phyloP scores from a whole-genome alignment of 1,284 basidiomycete species.

The Sporisorium graminicola region DNA sequence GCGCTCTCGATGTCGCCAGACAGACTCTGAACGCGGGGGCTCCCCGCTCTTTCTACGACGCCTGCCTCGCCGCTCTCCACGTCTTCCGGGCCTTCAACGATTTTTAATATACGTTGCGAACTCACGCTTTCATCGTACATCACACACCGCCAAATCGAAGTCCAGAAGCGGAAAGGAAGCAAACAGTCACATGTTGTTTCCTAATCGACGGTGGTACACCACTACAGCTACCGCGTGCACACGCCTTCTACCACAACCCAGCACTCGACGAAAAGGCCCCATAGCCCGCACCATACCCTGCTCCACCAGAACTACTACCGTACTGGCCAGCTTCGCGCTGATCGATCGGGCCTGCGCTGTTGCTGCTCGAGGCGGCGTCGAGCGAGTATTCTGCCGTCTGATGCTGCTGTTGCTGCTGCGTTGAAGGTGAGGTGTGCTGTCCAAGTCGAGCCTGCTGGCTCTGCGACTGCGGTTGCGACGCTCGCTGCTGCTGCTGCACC shows the following conservation, averaged over 20 bases:
- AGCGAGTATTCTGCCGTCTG: constrained; percentile 9
- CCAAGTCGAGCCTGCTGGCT: constrained; percentile 18
- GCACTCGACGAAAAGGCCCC: constrained; percentile 26
- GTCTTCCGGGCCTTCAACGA: too few species aligned
- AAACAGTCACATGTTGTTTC: background rate
- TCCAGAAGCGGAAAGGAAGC: background rate
- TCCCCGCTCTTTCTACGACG: too few species aligned
- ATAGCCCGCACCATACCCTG: constrained; percentile 20
- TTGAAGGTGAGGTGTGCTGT: constrained; percentile 14
- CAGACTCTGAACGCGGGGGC: too few species aligned
- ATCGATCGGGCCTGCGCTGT: constrained; percentile 38
- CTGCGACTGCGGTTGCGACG: constrained; percentile 20
- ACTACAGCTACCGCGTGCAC: background rate
- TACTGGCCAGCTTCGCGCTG: constrained; percentile 25
- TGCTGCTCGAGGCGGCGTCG: constrained; percentile 16
- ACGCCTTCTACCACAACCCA: constrained; percentile 20
- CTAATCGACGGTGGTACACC: background rate
- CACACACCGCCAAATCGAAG: background rate
- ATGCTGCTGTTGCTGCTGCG: constrained; percentile 25
- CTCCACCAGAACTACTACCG: background rate
- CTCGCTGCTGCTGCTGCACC: constrained; percentile 21
- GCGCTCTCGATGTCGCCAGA: too few species aligned
- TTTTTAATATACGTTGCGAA: too few species aligned
- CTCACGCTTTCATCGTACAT: too few species aligned
- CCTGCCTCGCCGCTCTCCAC: too few species aligned